Base-by-base conservation (phyloP, 2,329 filamentous ascomycete species). In the Sporothrix dimorphospora region DNA sequence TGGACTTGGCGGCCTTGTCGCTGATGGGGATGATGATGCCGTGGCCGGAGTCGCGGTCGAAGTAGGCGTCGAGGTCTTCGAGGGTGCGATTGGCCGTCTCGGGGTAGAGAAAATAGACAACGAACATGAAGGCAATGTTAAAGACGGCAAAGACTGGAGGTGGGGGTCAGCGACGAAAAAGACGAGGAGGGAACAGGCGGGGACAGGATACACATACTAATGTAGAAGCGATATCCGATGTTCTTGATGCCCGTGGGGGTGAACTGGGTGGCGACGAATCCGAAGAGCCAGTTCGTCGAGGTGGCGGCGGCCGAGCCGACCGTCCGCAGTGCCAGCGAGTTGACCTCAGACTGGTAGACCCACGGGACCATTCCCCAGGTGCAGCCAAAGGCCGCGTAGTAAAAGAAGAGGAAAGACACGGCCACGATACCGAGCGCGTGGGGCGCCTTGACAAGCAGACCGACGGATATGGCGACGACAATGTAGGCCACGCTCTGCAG, bases 91-190 rank as follows among this genome's bases (percentile, higher is more conserved):
- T 69, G 47, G 67, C 67, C 7, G 78, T 78, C 67, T 79, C 78
- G 0, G 77, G 77, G 57, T 79, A 78, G 4, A 78, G 71, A 61
- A 77, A 78, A 69, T 77, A 78, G 1, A 74, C 71, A 16, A 74
- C 55, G 1, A 71, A 71, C 9, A 78, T 75, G 71, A 77, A 78
- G 0, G 73, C 72, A 1, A 78, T 73, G 53, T 77, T 76, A 63
- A 77, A 77, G 55, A 73, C 70, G 16, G 75, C 75, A 55, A 76
- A 77, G 42, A 61, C 55, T 61, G 34, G 30, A 34, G 3, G 30
- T 34, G 30, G 30, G 30, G 30, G 42, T 45, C 42, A 45, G 42
- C 11, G 11, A 45, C 9, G 11, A 9, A 8, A 45, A 78, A 75
- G 75, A 68, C 16, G 21, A n/a, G 21, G n/a, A 4, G 30, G 30